Percentiles rank a stretch among this genome's conserved stretches.
Conservation (phyloP, 257 asterid genomes). For the Solanum sejunctum region DNA sequence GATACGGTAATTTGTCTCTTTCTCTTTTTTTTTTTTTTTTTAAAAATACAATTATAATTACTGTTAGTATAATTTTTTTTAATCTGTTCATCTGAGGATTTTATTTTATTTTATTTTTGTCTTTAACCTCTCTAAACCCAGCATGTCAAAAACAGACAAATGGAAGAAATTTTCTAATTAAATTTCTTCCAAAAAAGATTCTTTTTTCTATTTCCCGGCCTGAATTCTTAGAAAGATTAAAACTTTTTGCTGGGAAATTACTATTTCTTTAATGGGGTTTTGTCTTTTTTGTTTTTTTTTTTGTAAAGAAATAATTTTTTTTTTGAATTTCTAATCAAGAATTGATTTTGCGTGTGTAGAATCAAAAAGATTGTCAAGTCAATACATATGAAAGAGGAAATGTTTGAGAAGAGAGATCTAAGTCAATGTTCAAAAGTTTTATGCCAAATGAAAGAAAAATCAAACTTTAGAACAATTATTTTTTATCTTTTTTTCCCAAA, state of each 20-base stretch:
- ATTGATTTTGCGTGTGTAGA: neutral
- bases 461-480: slow-evolving; percentile 17
- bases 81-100: neutral
- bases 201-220: neutral
- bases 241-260: neutral
- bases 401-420: slow-evolving; percentile 13
- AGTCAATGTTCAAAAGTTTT: slow-evolving; percentile 71
- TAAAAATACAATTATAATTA: neutral
- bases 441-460: slow-evolving; percentile 33
- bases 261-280: neutral
- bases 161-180: neutral
- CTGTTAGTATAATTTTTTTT: neutral
- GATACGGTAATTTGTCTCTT: neutral
- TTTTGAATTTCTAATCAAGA: neutral
- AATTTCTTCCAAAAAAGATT: neutral
- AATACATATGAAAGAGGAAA: neutral
- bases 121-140: neutral
- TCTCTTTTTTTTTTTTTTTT: neutral
- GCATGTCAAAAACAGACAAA: neutral
- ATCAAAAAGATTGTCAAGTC: neutral
- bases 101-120: neutral
- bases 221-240: neutral
- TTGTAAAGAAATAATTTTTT: neutral
- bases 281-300: neutral
- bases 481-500: neutral